Conservation (phyloP, 371 early-diverging fungal species). For the Cladochytrium tenue region DNA sequence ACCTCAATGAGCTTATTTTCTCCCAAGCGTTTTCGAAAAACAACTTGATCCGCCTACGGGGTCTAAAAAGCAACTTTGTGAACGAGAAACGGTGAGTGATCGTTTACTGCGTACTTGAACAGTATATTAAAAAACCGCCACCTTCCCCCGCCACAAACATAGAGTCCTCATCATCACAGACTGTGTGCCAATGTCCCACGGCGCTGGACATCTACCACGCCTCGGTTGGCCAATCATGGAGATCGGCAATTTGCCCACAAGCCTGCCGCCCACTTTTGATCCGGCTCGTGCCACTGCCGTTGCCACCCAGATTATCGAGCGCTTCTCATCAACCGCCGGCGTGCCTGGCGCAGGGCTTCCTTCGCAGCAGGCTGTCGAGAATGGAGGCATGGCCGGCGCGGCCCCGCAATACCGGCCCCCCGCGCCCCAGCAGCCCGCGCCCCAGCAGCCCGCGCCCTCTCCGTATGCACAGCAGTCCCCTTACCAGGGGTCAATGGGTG, state of each 20-base stretch:
- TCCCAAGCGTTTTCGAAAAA: slow-evolving; percentile 49
- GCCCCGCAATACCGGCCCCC: too few relatives aligned
- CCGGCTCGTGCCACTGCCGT: background rate
- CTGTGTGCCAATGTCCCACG: background rate
- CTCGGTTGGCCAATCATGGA: background rate
- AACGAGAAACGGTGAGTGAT: slow-evolving; percentile 47
- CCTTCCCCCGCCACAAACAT: too few relatives aligned
- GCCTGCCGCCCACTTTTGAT: background rate
- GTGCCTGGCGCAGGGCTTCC: background rate
- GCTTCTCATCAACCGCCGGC: background rate
- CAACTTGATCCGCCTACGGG: slow-evolving; percentile 51
- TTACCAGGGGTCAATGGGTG: background rate
- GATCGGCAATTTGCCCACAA: background rate
- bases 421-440: too few relatives aligned
- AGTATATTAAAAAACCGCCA: too few relatives aligned
- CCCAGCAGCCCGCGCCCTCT: too few relatives aligned
- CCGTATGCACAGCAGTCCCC: slow-evolving; percentile 4
- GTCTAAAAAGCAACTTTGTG: slow-evolving; percentile 55
- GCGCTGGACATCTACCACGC: slow-evolving; percentile 2
- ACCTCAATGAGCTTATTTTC: slow-evolving; percentile 50
- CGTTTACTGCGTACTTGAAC: too few relatives aligned
- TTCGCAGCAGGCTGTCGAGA: background rate
- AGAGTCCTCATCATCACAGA: background rate
- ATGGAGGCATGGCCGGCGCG: too few relatives aligned
- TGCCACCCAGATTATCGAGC: background rate